These are phyloP conservation scores for Hymenoscyphus infarciens DNA, from an alignment of 2,329 filamentous ascomycete genomes.

Conservation along the genomic window DNA sequence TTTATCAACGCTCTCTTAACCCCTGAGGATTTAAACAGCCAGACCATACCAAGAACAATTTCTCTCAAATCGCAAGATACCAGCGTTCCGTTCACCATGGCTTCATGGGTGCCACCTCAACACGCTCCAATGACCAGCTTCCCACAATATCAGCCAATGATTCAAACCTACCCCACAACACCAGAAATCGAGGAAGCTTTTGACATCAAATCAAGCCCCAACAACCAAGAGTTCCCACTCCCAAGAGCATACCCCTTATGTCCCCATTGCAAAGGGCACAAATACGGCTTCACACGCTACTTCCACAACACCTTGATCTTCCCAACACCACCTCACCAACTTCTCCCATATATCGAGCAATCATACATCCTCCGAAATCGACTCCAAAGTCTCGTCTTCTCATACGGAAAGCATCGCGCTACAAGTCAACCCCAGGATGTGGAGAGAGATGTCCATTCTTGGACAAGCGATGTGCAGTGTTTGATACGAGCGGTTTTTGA, in stretches of 20 bases:
- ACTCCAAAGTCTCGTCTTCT: conserved; percentile 26
- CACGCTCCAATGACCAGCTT: not conserved
- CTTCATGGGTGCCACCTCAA: not conserved
- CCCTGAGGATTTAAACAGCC: not conserved
- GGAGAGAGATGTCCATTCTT: conserved; percentile 16
- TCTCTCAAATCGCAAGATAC: not conserved
- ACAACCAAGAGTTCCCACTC: not conserved
- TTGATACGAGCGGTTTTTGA: conserved; percentile 17
- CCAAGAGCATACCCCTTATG: not conserved
- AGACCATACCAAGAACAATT: not conserved
- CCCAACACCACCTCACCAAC: conserved; percentile 24
- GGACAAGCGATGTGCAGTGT: conserved; percentile 18
- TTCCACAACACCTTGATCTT: conserved; percentile 30
- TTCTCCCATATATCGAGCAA: conserved; percentile 25
- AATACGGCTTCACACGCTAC: conserved; percentile 29
- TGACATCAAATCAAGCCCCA: not conserved
- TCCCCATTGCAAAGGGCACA: conserved; percentile 25
- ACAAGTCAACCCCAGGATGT: conserved; percentile 12
- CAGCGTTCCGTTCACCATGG: not conserved
- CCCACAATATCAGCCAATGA: not conserved
- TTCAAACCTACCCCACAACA: not conserved
- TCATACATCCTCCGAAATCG: conserved; percentile 27
- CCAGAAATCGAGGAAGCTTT: not conserved
- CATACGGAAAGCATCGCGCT: conserved; percentile 21
- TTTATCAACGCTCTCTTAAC: not conserved